Evolutionary conservation across 23 red algal genomes (phyloP).

Genomic region (Gracilariopsis chorda): DNA sequence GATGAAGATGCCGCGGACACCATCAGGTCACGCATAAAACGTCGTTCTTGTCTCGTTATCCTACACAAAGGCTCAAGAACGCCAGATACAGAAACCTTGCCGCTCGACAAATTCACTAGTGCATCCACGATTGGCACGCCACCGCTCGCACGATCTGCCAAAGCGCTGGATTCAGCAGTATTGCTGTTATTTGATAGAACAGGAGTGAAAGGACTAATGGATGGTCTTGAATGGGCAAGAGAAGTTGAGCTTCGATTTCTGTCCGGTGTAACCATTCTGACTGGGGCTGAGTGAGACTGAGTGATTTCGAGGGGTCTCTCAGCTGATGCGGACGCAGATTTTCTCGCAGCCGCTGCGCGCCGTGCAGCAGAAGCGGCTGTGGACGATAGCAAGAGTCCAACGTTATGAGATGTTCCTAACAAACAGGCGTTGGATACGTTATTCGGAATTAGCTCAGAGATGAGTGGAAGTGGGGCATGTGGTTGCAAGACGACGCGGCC

Average conservation of each 20-base stretch:
- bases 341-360: constrained; percentile 14
- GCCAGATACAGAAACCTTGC: constrained; percentile 52
- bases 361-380: constrained; percentile 44
- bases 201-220: neutral
- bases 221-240: neutral
- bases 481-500: constrained; percentile 73
- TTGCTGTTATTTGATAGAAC: neutral
- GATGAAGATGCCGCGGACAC: constrained; percentile 13
- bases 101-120: constrained; percentile 70
- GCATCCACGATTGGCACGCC: constrained; percentile 73
- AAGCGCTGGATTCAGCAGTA: neutral
- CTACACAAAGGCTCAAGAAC: constrained; percentile 58
- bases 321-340: neutral
- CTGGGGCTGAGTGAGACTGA: neutral
- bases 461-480: constrained; percentile 76
- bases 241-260: neutral
- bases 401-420: constrained; percentile 71
- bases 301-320: neutral
- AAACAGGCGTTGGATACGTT: constrained; percentile 40
- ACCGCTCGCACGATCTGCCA: neutral
- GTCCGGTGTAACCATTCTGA: neutral
- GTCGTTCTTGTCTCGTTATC: constrained; percentile 62
- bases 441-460: constrained; percentile 69
- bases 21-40: constrained; percentile 76
- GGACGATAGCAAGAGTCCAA: constrained; percentile 65